Evolutionary conservation across 2,329 filamentous ascomycete species (phyloP), one percentile per base, ranked within the genome.

Genomic region (Chrysoporthe cubensis): DNA sequence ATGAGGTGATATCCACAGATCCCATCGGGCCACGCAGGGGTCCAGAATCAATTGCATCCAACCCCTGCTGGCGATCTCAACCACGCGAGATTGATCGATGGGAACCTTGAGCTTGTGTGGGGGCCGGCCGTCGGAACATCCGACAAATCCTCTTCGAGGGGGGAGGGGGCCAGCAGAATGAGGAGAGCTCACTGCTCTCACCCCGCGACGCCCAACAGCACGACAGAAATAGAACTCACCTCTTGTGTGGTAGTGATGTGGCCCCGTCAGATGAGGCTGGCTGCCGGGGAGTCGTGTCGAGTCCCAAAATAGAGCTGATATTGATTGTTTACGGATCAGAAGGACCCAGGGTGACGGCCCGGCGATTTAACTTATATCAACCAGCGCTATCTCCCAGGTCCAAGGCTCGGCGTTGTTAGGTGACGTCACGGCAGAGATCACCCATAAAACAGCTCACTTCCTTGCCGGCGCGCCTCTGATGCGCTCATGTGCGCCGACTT

Each of bases 361-460:
- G 11, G 40, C 54, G 18, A 40, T 57, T 13, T 4, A 4, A 34
- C 18, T 57, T 57, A 57, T 57, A 57, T 57, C 34, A 32, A 57
- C 52, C 52, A 4, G 37, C 18, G 44, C 44, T n/a, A 16, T 46
- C 44, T 6, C 44, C 44, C 13, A 4, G 16, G 2, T n/a, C 54
- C 34, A 37, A 40, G 32, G 34, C 16, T 37, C 9, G 14, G 11
- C 18, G 16, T 9, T 18, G 14, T 14, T 5, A 37, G 32, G 13
- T 61, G 59, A 61, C 59, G 59, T 61, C 65, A 67, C 52, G 43
- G 52, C 60, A 34, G 9, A 66, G 65, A 34, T 43, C 65, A 54
- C 37, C 60, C 21, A 62, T 34, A n/a, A n/a, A 40, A 44, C 34
- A 46, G 43, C n/a, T 59, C 52, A n/a, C 21, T 37, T 54, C 50